Evolutionary conservation across 441 rosid genomes (phyloP), one percentile per base, ranked within the genome.

Genomic region (Omphalea diandra): DNA sequence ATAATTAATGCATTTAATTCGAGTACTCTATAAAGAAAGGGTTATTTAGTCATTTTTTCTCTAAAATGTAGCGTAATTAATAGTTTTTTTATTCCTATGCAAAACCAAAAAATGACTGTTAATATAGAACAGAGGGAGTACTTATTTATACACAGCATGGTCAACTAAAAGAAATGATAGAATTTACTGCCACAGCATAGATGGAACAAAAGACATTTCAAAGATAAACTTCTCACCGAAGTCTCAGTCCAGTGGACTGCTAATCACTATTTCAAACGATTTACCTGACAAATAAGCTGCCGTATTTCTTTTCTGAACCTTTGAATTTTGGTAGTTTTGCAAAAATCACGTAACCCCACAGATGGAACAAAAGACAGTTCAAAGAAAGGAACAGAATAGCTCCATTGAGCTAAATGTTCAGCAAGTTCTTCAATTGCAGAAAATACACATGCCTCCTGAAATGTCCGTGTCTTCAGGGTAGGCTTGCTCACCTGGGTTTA

Each of bases 361-460:
- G 86, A 83, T 53, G 93, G 96, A 77, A 95, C 84, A 75, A 85
- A 95, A 26, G 97, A 90, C 66, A 92, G 75, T 80, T 95, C 99
- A 63, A 85, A 86, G 83, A 95, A 92, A 67, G 98, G 83, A 54
- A 85, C 79, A 36, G 92, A 89, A 76, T 83, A 90, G 82, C 99
- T 92, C 97, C 96, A 90, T 69, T 87, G 93, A 75, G 90, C 76
- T 82, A 95, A 85, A 84, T 95, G 99, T 76, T 92, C 97, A 18
- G 94, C 87, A 43, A 92, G 88, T 77, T 90, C 93, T 82, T 92
- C 97, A 57, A 88, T 83, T 61, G 90, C 97, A 69, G 98, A 83
- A 75, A 76, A 86, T 33, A 92, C 93, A 71, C 98, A 95, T 24
- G 90, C 97, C 79, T 95, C 98, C 83, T 95, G 99, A 80, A 90